Percentiles rank a stretch among this genome's conserved stretches.
phyloP scores from a whole-genome alignment of 768 basidiomycete species.

The Thelephora ganbajun region DNA sequence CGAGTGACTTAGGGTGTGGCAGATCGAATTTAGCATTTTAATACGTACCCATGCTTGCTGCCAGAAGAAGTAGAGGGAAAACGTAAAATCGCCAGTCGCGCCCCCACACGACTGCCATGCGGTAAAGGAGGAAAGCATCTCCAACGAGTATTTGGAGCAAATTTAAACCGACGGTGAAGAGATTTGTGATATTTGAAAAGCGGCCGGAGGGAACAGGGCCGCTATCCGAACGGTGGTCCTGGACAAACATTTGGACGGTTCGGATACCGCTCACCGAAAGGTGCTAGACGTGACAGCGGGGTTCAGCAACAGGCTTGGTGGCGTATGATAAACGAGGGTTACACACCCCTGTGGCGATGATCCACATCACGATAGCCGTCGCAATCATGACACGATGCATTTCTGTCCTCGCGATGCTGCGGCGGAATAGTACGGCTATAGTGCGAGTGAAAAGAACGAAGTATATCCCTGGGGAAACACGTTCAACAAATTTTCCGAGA shows the following conservation, averaged over 20 bases:
- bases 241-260: conserved; percentile 22
- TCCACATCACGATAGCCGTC: conserved; percentile 19
- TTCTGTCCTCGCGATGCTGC: too few species aligned
- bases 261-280: conserved; percentile 22
- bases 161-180: conserved; percentile 24
- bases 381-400: conserved; percentile 14
- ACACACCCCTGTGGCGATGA: conserved; percentile 19
- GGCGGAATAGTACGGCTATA: too few species aligned
- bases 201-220: conserved; percentile 20
- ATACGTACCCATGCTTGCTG: conserved; percentile 19
- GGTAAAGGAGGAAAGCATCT: conserved; percentile 10
- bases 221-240: conserved; percentile 8
- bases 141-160: conserved; percentile 24
- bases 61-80: conserved; percentile 16
- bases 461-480: too few species aligned
- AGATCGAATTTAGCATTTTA: not conserved
- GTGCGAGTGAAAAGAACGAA: too few species aligned
- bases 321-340: not conserved
- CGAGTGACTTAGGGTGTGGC: not conserved
- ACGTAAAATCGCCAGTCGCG: conserved; percentile 12
- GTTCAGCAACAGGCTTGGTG: not conserved
- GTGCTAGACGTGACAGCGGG: conserved; percentile 14
- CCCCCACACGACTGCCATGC: conserved; percentile 10
- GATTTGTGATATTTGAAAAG: conserved; percentile 21
- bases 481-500: too few species aligned